These are phyloP conservation scores for Rhodomyrtus psidioides DNA, from an alignment of 441 rosid species.

Conservation along the genomic window DNA sequence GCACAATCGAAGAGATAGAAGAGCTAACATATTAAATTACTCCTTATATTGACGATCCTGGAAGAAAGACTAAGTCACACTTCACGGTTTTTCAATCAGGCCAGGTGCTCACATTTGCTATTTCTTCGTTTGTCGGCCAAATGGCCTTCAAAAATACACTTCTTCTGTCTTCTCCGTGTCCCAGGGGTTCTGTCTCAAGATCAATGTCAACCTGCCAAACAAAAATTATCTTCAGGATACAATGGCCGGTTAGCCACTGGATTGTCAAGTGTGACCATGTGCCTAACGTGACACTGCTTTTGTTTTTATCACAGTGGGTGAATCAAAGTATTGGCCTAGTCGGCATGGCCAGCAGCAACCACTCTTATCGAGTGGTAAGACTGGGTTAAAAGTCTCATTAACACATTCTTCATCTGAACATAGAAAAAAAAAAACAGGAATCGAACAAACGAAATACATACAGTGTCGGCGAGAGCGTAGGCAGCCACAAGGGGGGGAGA, in stretches of 20 bases:
- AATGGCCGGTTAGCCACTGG: neutral
- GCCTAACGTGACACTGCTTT: neutral
- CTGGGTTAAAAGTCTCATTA: neutral
- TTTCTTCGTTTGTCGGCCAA: constrained; percentile 89
- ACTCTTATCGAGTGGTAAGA: neutral
- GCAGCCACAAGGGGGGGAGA: constrained; percentile 95
- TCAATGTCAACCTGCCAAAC: constrained; percentile 63
- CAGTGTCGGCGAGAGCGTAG: constrained; percentile 91
- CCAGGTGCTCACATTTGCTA: constrained; percentile 47
- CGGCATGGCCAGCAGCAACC: neutral
- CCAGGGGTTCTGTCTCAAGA: constrained; percentile 68
- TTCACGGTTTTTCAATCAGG: constrained; percentile 20
- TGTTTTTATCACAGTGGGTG: neutral
- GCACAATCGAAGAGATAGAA: too few relatives aligned
- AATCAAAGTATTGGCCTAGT: neutral
- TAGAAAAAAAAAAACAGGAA: neutral
- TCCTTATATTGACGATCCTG: too few relatives aligned
- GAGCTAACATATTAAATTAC: too few relatives aligned
- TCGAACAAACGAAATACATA: constrained; percentile 11
- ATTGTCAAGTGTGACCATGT: neutral
- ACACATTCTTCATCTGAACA: neutral
- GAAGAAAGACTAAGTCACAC: too few relatives aligned
- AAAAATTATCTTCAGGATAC: neutral
- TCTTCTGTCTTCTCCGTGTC: constrained; percentile 63
- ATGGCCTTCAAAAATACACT: constrained; percentile 63